Conservation (phyloP, 2,329 filamentous ascomycete species). For the Fusarium temperatum region DNA sequence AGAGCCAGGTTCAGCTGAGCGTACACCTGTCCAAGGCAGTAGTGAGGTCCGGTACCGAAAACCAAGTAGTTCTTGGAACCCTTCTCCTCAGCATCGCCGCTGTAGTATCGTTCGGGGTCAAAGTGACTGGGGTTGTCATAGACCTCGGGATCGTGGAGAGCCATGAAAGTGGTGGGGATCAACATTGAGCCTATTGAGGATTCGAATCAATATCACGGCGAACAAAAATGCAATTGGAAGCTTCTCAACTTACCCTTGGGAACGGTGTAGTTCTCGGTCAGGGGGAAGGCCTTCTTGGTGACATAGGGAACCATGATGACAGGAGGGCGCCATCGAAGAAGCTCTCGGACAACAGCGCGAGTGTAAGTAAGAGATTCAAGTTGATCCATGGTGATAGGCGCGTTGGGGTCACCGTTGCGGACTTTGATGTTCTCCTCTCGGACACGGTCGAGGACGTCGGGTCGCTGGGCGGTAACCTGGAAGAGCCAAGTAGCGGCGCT, state of each 20-base stretch:
- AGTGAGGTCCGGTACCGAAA: slow-evolving; percentile 94
- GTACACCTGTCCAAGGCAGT: slow-evolving; percentile 94
- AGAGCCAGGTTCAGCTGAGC: slow-evolving; percentile 88
- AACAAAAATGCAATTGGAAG: not conserved
- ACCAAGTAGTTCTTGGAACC: slow-evolving; percentile 94
- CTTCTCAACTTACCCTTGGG: slow-evolving; percentile 72
- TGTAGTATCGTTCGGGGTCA: slow-evolving; percentile 91
- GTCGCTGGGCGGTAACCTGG: slow-evolving; percentile 91
- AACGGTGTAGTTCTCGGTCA: slow-evolving; percentile 87
- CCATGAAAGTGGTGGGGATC: slow-evolving; percentile 88
- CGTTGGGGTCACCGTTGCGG: slow-evolving; percentile 77
- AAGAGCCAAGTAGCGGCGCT: slow-evolving; percentile 95
- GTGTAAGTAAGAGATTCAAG: slow-evolving; percentile 91
- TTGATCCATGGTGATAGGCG: slow-evolving; percentile 80
- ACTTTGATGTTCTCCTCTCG: slow-evolving; percentile 87
- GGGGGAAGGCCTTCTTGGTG: slow-evolving; percentile 93
- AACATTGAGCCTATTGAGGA: slow-evolving; percentile 78
- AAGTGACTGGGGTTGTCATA: slow-evolving; percentile 91
- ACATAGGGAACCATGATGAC: slow-evolving; percentile 97
- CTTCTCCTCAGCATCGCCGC: slow-evolving; percentile 86
- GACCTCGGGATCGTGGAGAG: slow-evolving; percentile 90
- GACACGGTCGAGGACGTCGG: slow-evolving; percentile 89
- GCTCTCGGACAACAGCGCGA: slow-evolving; percentile 88
- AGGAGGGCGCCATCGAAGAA: slow-evolving; percentile 91
- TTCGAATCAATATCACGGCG: slow-evolving; percentile 26